A percentile compares a stretch with the other conserved stretches of the same genome.
These are phyloP conservation scores for Diplotaxis tenuifolia DNA, from an alignment of 345 rosid genomes.

Conservation along the genomic window DNA sequence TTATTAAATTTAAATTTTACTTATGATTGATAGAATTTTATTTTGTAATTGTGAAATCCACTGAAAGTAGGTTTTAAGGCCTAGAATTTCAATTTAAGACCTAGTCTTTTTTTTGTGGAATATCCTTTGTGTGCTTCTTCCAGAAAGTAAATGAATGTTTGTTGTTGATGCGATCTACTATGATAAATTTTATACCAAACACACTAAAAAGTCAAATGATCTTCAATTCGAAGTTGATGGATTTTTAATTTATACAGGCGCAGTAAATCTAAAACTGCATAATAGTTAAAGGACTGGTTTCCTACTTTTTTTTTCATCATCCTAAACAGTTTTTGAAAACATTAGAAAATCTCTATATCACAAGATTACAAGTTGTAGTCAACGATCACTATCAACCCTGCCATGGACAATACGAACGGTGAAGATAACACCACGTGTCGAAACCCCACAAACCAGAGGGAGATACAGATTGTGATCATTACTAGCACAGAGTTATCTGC, in stretches of 20 bases:
- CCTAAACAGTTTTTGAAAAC: too few relatives aligned
- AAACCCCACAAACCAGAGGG: constrained; percentile 30
- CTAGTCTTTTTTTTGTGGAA: neutral
- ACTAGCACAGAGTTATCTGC: constrained; percentile 30
- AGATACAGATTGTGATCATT: constrained; percentile 33
- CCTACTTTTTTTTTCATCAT: neutral
- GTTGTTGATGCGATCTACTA: neutral
- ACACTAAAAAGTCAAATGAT: neutral
- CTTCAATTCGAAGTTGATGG: neutral
- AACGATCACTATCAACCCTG: constrained; percentile 30
- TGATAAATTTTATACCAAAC: neutral
- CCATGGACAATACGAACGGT: constrained; percentile 6
- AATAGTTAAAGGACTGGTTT: neutral
- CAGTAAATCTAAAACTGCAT: neutral
- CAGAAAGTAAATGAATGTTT: neutral
- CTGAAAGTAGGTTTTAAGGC: neutral
- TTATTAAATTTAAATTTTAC: neutral
- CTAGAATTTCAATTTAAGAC: neutral
- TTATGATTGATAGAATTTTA: neutral
- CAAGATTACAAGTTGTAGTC: constrained; percentile 10
- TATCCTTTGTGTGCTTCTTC: neutral
- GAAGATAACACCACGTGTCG: constrained; percentile 21
- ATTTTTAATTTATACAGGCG: neutral
- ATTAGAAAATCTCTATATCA: too few relatives aligned
- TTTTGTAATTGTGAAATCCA: neutral